Base-by-base conservation (phyloP, 345 rosid species). In the Heritiera littoralis region DNA sequence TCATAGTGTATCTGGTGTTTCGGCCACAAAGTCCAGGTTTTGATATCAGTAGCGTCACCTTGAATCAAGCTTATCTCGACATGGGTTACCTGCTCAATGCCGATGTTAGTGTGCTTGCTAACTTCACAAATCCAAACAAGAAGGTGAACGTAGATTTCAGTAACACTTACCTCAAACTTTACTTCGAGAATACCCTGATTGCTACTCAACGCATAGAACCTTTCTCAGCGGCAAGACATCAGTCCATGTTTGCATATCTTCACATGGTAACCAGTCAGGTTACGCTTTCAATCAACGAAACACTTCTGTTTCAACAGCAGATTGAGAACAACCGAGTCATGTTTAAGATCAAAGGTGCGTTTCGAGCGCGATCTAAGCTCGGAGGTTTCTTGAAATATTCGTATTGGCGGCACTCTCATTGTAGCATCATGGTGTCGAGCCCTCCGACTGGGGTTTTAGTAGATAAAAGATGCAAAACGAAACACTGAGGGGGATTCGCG, bases 121-220 rank as follows among this genome's bases (percentile, higher is more conserved):
- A 96, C 85, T 91, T 94, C 95, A 92, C 97, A 54, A 96, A 96
- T 79, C 94, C 95, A 3, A 94, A 92, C 90, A 89, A 83, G 84
- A 94, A 90, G 81, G 91, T 89, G 74, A 84, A 81, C 0, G 86
- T 92, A 63, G 97, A 91, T 64, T 96, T 92, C 90, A 89, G 87
- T 84, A 85, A 74, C 63, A 80, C 89, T 78, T 86, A 84, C 82
- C 80, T 92, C 9, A 23, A 70, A 83, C 91, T 95, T 43, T 92
- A 85, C 85, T 88, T 89, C 28, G 91, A 91, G 76, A 83, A 75
- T 69, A 87, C 88, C 15, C 83, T 85, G 35, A 88, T 96, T 20
- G 95, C 97, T 0, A 85, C 92, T 0, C 92, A 92, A 64, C 89
- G 83, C 77, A 84, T 96, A 1, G 88, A 89, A 23, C 97, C 99